Evolutionary conservation across 1,284 basidiomycete species (phyloP).

Genomic region (Papiliotrema nemorosa): DNA sequence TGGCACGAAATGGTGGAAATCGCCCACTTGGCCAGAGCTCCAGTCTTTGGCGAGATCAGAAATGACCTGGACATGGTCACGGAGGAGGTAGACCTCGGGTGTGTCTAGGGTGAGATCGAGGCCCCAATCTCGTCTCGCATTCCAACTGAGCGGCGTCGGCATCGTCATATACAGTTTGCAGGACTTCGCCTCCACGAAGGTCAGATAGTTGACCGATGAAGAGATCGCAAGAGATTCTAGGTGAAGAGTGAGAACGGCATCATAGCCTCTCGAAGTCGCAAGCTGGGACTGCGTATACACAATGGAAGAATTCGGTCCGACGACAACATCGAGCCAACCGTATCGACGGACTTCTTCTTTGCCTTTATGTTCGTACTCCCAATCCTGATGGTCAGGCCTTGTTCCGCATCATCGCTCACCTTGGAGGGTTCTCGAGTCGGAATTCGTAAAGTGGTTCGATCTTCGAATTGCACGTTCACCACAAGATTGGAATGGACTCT

Average conservation of each 20-base stretch:
- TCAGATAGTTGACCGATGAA: slow-evolving; percentile 76
- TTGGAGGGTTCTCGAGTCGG: slow-evolving; percentile 73
- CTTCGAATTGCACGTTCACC: slow-evolving; percentile 72
- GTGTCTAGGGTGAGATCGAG: slow-evolving; percentile 66
- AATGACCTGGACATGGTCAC: slow-evolving; percentile 89
- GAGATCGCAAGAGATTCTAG: slow-evolving; percentile 73
- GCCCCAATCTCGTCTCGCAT: slow-evolving; percentile 67
- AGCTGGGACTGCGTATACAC: slow-evolving; percentile 79
- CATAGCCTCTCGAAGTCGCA: slow-evolving; percentile 67
- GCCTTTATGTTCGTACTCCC: slow-evolving; percentile 27
- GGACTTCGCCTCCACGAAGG: slow-evolving; percentile 67
- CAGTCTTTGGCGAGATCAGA: slow-evolving; percentile 85
- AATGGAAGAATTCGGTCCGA: slow-evolving; percentile 76
- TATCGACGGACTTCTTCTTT: slow-evolving; percentile 56
- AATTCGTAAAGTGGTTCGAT: slow-evolving; percentile 69
- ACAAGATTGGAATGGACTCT: slow-evolving; percentile 75
- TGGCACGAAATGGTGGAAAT: slow-evolving; percentile 77
- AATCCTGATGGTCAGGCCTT: slow-evolving; percentile 22
- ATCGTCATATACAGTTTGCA: slow-evolving; percentile 55
- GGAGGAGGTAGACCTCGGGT: slow-evolving; percentile 69
- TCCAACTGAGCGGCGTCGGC: slow-evolving; percentile 53
- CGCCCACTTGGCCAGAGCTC: slow-evolving; percentile 66
- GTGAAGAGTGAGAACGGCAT: slow-evolving; percentile 71
- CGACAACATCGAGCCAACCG: slow-evolving; percentile 65
- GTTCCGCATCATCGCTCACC: slow-evolving; percentile 11